Conservation (phyloP, 345 rosid species). For the Carallia brachiata region DNA sequence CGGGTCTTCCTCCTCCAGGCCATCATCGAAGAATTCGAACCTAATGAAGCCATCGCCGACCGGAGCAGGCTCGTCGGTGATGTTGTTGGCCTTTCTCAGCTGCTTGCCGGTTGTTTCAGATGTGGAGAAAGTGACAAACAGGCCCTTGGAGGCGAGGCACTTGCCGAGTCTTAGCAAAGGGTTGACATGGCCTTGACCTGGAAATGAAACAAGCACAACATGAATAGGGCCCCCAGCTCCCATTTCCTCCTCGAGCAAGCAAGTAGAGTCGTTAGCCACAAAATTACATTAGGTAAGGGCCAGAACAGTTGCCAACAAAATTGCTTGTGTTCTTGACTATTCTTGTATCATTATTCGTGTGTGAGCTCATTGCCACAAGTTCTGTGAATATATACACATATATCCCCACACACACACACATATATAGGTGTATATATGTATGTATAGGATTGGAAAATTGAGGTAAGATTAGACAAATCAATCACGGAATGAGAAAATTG, state of each 20-base stretch:
- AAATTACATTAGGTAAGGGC: too few relatives aligned
- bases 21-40: slow-evolving; percentile 75
- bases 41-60: slow-evolving; percentile 63
- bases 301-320: too few relatives aligned
- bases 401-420: too few relatives aligned
- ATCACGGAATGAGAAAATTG: too few relatives aligned
- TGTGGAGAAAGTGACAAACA: slow-evolving; percentile 66
- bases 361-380: too few relatives aligned
- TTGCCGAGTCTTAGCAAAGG: slow-evolving; percentile 80
- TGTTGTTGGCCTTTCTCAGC: slow-evolving; percentile 49
- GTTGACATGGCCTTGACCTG: slow-evolving; percentile 82
- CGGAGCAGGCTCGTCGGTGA: slow-evolving; percentile 40
- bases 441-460: too few relatives aligned
- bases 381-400: too few relatives aligned
- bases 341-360: too few relatives aligned
- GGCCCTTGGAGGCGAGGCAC: slow-evolving; percentile 73
- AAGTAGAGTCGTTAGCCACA: too few relatives aligned
- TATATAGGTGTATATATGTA: too few relatives aligned
- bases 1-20: slow-evolving; percentile 48
- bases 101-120: slow-evolving; percentile 46
- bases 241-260: slow-evolving; percentile 22
- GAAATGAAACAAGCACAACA: slow-evolving; percentile 70
- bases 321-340: too few relatives aligned
- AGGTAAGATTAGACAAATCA: too few relatives aligned
- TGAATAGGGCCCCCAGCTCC: slow-evolving; percentile 45